Evolutionary conservation across 1,139 yeast genomes (phyloP).

Genomic region (Geotrichum siamense): DNA sequence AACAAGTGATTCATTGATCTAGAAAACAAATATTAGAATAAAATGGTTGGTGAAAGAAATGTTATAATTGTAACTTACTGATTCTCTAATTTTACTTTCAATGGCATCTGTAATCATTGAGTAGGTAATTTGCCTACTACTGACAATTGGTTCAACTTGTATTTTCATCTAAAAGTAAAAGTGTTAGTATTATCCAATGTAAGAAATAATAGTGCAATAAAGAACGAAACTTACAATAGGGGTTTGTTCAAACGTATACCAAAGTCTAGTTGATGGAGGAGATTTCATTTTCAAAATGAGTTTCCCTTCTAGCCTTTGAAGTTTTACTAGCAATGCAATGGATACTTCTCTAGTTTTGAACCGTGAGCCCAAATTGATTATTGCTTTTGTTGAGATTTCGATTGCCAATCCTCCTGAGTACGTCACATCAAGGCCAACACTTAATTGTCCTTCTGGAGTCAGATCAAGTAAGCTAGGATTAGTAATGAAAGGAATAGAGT

Average conservation of each 20-base stretch:
- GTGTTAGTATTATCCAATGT: not conserved
- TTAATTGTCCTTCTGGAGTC: slow-evolving; percentile 72
- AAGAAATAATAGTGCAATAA: too few relatives aligned
- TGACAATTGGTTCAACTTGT: slow-evolving; percentile 79
- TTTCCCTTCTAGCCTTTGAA: slow-evolving; percentile 68
- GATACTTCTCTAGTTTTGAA: slow-evolving; percentile 77
- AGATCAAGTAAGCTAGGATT: slow-evolving; percentile 63
- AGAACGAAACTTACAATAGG: slow-evolving; percentile 51
- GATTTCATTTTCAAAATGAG: slow-evolving; percentile 65
- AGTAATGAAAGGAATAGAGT: slow-evolving; percentile 71
- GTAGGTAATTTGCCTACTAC: slow-evolving; percentile 73
- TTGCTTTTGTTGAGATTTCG: slow-evolving; percentile 72
- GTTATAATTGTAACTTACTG: slow-evolving; percentile 29
- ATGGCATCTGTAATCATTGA: slow-evolving; percentile 75
- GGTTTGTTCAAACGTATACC: slow-evolving; percentile 82
- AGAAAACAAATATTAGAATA: not conserved
- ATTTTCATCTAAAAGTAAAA: slow-evolving; percentile 28
- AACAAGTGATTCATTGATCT: slow-evolving; percentile 65
- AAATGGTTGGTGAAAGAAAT: not conserved
- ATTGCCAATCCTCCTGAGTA: slow-evolving; percentile 71
- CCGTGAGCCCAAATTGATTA: slow-evolving; percentile 63
- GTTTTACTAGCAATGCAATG: slow-evolving; percentile 60
- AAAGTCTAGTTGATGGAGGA: slow-evolving; percentile 84
- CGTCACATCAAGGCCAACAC: slow-evolving; percentile 51
- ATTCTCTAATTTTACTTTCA: slow-evolving; percentile 70